phyloP scores from a whole-genome alignment of 2,329 filamentous ascomycete species.

The Aureobasidium pullulans region DNA sequence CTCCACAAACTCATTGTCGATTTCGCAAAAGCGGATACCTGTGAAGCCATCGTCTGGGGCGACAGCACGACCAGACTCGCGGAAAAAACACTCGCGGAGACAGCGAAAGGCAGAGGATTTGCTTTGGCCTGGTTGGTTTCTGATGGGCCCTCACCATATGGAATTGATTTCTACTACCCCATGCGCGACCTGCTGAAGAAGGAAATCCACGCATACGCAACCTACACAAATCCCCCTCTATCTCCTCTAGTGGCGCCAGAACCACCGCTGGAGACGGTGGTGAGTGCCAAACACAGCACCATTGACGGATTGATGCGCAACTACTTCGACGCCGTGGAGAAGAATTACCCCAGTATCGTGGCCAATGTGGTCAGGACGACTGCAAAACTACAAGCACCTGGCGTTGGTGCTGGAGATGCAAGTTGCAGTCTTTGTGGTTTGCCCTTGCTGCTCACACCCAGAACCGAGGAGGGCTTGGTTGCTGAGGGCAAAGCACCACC shows the following conservation, averaged over 20 bases:
- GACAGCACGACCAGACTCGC: slow-evolving; percentile 84
- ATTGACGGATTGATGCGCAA: slow-evolving; percentile 86
- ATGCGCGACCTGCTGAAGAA: slow-evolving; percentile 77
- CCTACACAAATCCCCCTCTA: slow-evolving; percentile 29
- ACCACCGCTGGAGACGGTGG: slow-evolving; percentile 32
- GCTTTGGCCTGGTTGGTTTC: slow-evolving; percentile 73
- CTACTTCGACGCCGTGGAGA: slow-evolving; percentile 82
- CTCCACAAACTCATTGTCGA: slow-evolving; percentile 64
- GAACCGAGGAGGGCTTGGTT: slow-evolving; percentile 23
- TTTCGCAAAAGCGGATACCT: slow-evolving; percentile 52
- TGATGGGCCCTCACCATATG: slow-evolving; percentile 60
- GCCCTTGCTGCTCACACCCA: slow-evolving; percentile 50
- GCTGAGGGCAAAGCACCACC: slow-evolving; percentile 24
- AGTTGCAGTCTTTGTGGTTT: slow-evolving; percentile 63
- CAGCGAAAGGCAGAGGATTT: slow-evolving; percentile 84
- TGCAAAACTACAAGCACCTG: slow-evolving; percentile 61
- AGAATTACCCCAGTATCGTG: slow-evolving; percentile 82
- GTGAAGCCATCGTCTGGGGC: slow-evolving; percentile 69
- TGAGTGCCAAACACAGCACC: slow-evolving; percentile 66
- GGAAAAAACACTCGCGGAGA: slow-evolving; percentile 75
- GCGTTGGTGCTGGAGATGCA: slow-evolving; percentile 26
- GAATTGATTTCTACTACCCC: slow-evolving; percentile 64
- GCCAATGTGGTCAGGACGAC: slow-evolving; percentile 91
- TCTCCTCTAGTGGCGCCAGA: slow-evolving; percentile 30
- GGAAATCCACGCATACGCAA: slow-evolving; percentile 64